These are phyloP conservation scores for Diaporthe capsici DNA, from an alignment of 2,329 filamentous ascomycete genomes.

Conservation along the genomic window DNA sequence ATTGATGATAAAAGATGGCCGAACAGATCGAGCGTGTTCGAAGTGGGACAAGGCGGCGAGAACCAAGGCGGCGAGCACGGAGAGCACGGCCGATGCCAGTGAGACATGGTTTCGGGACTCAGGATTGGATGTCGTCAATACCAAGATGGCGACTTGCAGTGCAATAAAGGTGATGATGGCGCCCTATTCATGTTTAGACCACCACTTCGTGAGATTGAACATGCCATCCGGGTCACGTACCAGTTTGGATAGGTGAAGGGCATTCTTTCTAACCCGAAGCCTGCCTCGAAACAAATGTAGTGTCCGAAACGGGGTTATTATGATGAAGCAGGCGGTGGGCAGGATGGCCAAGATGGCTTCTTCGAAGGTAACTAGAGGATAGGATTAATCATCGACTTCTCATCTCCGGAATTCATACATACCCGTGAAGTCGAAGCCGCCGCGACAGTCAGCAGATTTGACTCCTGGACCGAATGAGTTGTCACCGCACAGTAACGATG, in stretches of 20 bases:
- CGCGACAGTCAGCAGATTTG: slow-evolving; percentile 35
- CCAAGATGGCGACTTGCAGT: slow-evolving; percentile 16
- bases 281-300: slow-evolving; percentile 27
- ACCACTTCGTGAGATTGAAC: neutral
- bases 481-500: slow-evolving; percentile 35
- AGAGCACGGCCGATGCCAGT: slow-evolving; percentile 38
- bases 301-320: slow-evolving; percentile 30
- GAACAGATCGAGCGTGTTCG: slow-evolving; percentile 60
- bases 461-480: slow-evolving; percentile 39
- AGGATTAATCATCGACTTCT: neutral
- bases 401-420: neutral
- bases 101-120: slow-evolving; percentile 33
- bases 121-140: neutral
- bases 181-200: neutral
- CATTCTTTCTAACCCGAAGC: slow-evolving; percentile 27
- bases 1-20: slow-evolving; percentile 62
- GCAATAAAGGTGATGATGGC: slow-evolving; percentile 8
- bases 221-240: neutral
- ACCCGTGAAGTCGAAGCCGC: slow-evolving; percentile 42
- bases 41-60: slow-evolving; percentile 59
- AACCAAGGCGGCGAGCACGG: slow-evolving; percentile 41
- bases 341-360: slow-evolving; percentile 39
- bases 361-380: slow-evolving; percentile 37
- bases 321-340: slow-evolving; percentile 37
- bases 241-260: slow-evolving; percentile 32